Evolutionary conservation across 495 filamentous ascomycete species (phyloP).

Genomic region (Xylona heveae): DNA sequence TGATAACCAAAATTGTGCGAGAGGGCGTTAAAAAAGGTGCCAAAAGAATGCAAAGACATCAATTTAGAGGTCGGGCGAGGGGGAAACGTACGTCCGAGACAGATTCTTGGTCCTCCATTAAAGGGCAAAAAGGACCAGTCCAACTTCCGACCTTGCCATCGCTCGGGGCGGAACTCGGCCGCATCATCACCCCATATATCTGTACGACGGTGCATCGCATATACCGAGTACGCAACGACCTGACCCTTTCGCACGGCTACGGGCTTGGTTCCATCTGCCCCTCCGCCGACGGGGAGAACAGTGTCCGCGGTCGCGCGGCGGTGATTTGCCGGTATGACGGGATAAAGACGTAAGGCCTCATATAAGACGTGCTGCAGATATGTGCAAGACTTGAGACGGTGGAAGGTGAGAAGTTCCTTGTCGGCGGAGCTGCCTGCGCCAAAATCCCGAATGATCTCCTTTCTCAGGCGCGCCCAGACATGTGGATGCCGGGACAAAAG

Average conservation of each 20-base stretch:
- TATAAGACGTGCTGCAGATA: constrained; percentile 10
- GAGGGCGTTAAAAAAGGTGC: neutral
- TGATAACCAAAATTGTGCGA: neutral
- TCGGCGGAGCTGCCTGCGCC: constrained; percentile 4
- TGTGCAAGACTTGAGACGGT: constrained; percentile 8
- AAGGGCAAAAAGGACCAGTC: constrained; percentile 43
- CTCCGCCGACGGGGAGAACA: constrained; percentile 26
- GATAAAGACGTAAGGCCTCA: constrained; percentile 27
- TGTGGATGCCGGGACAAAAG: constrained; percentile 19
- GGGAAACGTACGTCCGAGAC: constrained; percentile 19
- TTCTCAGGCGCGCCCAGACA: constrained; percentile 7
- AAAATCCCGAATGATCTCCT: constrained; percentile 6
- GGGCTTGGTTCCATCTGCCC: constrained; percentile 22
- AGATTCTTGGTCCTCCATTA: constrained; percentile 40
- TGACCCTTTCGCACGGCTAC: constrained; percentile 22
- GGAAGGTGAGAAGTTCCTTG: constrained; percentile 9
- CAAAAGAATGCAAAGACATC: neutral
- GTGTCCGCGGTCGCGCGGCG: constrained; percentile 29
- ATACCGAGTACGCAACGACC: constrained; percentile 2
- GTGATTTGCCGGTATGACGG: constrained; percentile 32
- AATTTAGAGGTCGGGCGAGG: neutral
- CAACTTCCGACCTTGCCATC: constrained; percentile 10
- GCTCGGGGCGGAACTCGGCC: constrained; percentile 5
- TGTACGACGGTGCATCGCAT: constrained; percentile 6
- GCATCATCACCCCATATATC: constrained; percentile 6